Percentiles rank a stretch among this genome's conserved stretches.
Conservation (phyloP, 768 basidiomycete species). For the Pleurotus cornucopiae region DNA sequence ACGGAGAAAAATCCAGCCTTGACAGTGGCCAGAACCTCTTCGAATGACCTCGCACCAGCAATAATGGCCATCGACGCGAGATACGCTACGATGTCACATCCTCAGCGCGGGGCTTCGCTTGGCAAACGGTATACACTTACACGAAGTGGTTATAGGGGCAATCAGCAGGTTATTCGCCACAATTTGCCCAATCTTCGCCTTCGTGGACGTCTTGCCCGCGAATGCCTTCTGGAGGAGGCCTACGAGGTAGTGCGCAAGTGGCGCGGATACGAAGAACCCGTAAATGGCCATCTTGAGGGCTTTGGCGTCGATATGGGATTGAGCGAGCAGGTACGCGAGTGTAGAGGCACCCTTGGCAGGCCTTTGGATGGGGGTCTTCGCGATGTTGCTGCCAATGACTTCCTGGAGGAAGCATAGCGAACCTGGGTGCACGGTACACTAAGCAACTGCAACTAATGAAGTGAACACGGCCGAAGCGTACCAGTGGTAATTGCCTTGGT, state of each 20-base stretch:
- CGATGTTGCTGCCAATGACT: slow-evolving; percentile 70
- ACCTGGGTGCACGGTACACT: slow-evolving; percentile 22
- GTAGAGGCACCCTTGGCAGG: slow-evolving; percentile 52
- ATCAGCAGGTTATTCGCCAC: slow-evolving; percentile 72
- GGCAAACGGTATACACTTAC: slow-evolving; percentile 31
- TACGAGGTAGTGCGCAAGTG: slow-evolving; percentile 72
- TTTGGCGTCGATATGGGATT: slow-evolving; percentile 57
- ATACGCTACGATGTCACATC: slow-evolving; percentile 40
- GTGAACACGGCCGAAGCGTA: background rate
- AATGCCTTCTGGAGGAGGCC: slow-evolving; percentile 72
- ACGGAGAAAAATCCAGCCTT: slow-evolving; percentile 72
- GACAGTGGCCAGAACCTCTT: slow-evolving; percentile 64
- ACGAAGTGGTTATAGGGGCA: slow-evolving; percentile 68
- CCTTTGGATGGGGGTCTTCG: slow-evolving; percentile 50
- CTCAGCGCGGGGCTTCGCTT: background rate
- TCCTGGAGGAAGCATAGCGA: slow-evolving; percentile 72
- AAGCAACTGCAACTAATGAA: background rate
- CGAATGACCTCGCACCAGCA: slow-evolving; percentile 66
- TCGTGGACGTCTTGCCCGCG: slow-evolving; percentile 62
- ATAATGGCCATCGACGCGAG: slow-evolving; percentile 82
- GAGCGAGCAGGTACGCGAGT: slow-evolving; percentile 47
- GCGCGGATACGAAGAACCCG: slow-evolving; percentile 81
- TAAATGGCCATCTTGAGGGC: slow-evolving; percentile 84
- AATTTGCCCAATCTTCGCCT: slow-evolving; percentile 67
- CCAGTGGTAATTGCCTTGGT: slow-evolving; percentile 79